Evolutionary conservation across 2,329 filamentous ascomycete species (phyloP), one percentile per base, ranked within the genome.

Genomic region (Fusarium piperis): DNA sequence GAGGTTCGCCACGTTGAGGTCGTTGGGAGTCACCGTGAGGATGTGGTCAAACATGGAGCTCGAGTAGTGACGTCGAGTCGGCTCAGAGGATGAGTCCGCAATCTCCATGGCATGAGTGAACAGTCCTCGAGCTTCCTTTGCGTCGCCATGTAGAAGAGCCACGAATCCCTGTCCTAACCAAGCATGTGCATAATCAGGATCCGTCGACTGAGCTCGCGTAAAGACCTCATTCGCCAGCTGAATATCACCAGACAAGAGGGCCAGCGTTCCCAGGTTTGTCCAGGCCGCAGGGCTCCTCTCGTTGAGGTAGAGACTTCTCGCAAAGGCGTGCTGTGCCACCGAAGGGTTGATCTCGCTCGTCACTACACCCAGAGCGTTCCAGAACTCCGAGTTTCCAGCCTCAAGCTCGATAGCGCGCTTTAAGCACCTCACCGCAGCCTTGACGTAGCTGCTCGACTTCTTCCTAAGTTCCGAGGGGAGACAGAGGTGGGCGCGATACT

Each of bases 31-130:
- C 2, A 88, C 87, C 2, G 88, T 85, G 15, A 94, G 80, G 8
- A 97, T 85, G 72, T 94, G 87, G 76, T 99, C 95, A 78, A 99
- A 98, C 53, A 93, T 86, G 1, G 94, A 93, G 0, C 92, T 84
- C 0, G 94, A 88, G 78, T 95, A 98, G 78, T 95, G 93, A 32
- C 91, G 89, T 78, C 94, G 93, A 0, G 92, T 90, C 6, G 94
- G 85, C 3, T 91, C 80, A 0, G 92, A 91, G 0, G 93, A 92
- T 0, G 94, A 92, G 67, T 94, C 93, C 0, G 94, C 91, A 55
- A 99, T 95, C 70, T 97, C 95, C 84, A 97, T 96, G 1, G 96
- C 95, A 78, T 99, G 96, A 1, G 93, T 95, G 78, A 98, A 97
- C 11, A 98, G 88, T 12, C 91, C 91, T 23, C 94, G 88, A 1